These are phyloP conservation scores for Tephrocybe sp. DNA, from an alignment of 768 basidiomycete genomes.

Conservation along the genomic window DNA sequence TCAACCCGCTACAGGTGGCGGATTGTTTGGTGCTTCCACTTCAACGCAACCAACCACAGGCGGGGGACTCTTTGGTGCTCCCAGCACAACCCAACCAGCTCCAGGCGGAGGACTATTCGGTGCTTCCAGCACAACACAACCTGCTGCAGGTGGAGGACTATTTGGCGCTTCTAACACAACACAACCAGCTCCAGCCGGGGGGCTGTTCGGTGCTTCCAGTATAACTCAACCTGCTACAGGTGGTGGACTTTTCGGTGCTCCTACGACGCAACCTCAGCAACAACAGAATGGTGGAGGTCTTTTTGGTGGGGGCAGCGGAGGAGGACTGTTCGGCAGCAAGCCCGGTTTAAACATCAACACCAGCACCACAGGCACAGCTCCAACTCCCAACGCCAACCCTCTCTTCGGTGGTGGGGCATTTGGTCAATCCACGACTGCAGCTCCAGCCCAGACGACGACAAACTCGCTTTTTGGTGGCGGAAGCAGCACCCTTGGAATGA, in stretches of 20 bases:
- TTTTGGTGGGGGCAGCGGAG: not conserved
- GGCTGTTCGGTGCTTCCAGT: constrained; percentile 30
- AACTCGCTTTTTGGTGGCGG: constrained; percentile 24
- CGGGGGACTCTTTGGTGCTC: constrained; percentile 23
- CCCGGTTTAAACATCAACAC: constrained; percentile 23
- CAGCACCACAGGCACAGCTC: constrained; percentile 22
- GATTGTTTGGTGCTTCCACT: constrained; percentile 12
- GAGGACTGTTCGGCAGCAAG: constrained; percentile 16
- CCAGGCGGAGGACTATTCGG: constrained; percentile 30
- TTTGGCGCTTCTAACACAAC: constrained; percentile 11
- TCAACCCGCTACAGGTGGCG: constrained; percentile 8
- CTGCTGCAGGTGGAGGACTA: constrained; percentile 15
- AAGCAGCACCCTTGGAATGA: constrained; percentile 25
- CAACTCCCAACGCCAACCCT: constrained; percentile 20
- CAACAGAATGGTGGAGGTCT: constrained; percentile 2
- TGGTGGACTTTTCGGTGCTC: constrained; percentile 30
- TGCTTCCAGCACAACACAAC: constrained; percentile 16
- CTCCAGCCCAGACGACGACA: constrained; percentile 18
- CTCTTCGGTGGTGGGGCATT: constrained; percentile 22
- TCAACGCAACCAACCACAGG: constrained; percentile 2
- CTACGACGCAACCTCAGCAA: constrained; percentile 8
- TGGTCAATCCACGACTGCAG: constrained; percentile 25
- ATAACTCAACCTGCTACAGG: constrained; percentile 12
- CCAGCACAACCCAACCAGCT: constrained; percentile 17
- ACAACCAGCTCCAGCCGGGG: constrained; percentile 14